phyloP scores from a whole-genome alignment of 768 basidiomycete species.

The Panus rudis region DNA sequence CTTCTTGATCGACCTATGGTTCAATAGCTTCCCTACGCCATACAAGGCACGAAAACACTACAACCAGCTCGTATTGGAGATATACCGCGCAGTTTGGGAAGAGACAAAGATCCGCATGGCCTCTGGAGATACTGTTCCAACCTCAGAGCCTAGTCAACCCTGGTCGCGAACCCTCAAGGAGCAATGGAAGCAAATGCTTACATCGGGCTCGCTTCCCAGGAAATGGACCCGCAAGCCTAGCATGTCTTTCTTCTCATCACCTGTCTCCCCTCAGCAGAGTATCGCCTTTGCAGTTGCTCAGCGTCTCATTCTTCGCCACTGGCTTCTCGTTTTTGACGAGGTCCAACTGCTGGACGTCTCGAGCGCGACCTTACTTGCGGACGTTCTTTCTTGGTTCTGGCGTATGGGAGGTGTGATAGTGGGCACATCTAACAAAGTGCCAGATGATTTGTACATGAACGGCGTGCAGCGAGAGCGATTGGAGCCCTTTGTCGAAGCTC shows the following conservation, averaged over 20 bases:
- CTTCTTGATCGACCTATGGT: slow-evolving; percentile 51
- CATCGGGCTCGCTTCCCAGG: slow-evolving; percentile 21
- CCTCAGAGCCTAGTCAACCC: slow-evolving; percentile 10
- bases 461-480: slow-evolving; percentile 52
- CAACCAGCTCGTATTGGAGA: slow-evolving; percentile 45
- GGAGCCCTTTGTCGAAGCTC: slow-evolving; percentile 48
- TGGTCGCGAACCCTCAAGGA: slow-evolving; percentile 17
- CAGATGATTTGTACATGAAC: slow-evolving; percentile 49
- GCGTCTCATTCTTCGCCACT: slow-evolving; percentile 38
- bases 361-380: slow-evolving; percentile 42
- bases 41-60: slow-evolving; percentile 54
- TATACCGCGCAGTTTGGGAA: slow-evolving; percentile 49
- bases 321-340: slow-evolving; percentile 53
- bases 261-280: slow-evolving; percentile 23
- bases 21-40: slow-evolving; percentile 40
- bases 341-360: slow-evolving; percentile 56
- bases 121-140: slow-evolving; percentile 18
- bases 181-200: slow-evolving; percentile 24
- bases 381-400: slow-evolving; percentile 58
- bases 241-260: slow-evolving; percentile 11
- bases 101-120: slow-evolving; percentile 39
- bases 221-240: slow-evolving; percentile 22
- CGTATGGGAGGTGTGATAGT: slow-evolving; percentile 52
- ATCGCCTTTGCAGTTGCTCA: slow-evolving; percentile 41
- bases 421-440: slow-evolving; percentile 43